Base-by-base conservation (phyloP, 768 basidiomycete species). In the Suillus tomentosus region DNA sequence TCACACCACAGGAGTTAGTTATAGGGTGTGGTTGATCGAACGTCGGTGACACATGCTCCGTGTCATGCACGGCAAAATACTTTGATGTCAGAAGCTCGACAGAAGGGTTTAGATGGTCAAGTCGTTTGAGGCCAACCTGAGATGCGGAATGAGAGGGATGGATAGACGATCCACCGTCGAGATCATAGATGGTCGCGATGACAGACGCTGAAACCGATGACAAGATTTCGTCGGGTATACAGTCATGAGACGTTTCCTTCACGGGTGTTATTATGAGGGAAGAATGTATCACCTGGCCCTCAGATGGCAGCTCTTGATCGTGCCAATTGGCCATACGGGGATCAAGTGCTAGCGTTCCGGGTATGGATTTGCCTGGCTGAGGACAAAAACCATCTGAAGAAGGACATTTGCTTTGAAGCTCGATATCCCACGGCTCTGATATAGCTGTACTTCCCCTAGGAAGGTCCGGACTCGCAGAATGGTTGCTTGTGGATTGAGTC, bases 351-450 rank as follows among this genome's bases (percentile, higher is more conserved):
- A 81, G 71, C 24, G 79, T 79, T 24, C 51, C 67, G 24, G 74
- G 53, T 17, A 43, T 40, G 47, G 43, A 57, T 22, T 27, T 61
- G 31, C 60, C 69, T n/a, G 66, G 68, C 1, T 67, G 70, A 51
- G 69, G 66, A 34, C 67, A 64, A 55, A 66, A 56, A 53, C 68
- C 62, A 6, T 61, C 59, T 65, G 74, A 67, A 60, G 73, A 71
- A 63, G 73, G 63, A 36, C 71, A 66, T 36, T 66, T 63, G 62
- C 73, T 69, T 61, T 80, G 78, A 15, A 72, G 55, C 68, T 88
- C 87, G 36, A 88, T 85, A 65, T 83, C 84, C 87, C 87, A 88
- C 9, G 82, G 68, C 22, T 79, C 76, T 11, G 87, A 87, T 61
- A 69, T 74, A 2, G 69, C 68, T 40, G 54, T 47, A 15, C 34